A percentile compares a stretch with the other conserved stretches of the same genome.
Conservation (phyloP, 2,329 filamentous ascomycete genomes). For the Exophiala oligosperma region DNA sequence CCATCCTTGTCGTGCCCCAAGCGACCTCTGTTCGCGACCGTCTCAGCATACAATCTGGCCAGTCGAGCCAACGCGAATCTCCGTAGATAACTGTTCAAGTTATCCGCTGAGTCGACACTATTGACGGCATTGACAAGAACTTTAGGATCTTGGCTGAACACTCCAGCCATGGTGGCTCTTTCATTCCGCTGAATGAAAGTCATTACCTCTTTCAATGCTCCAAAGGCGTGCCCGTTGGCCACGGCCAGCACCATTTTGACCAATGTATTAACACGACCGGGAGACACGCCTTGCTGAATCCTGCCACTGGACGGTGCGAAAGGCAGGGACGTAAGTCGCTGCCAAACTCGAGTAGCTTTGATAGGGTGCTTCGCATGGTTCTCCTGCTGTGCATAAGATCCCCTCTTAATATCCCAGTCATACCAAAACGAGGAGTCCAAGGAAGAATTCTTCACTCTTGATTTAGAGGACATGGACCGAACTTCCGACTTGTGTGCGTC, state of each 20-base stretch:
- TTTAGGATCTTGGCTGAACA: constrained; percentile 3
- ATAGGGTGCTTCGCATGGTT: background rate
- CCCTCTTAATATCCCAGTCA: background rate
- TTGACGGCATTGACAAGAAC: background rate
- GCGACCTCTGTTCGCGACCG: background rate
- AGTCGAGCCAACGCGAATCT: background rate
- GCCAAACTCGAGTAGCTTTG: constrained; percentile 1
- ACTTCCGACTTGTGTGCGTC: background rate
- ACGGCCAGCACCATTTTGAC: background rate
- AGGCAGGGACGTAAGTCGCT: background rate
- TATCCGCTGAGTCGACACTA: background rate
- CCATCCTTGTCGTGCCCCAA: background rate
- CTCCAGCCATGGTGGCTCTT: background rate
- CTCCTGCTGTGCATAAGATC: background rate
- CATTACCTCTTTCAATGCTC: constrained; percentile 1
- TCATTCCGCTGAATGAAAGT: background rate
- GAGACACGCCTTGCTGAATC: background rate
- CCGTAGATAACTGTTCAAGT: constrained; percentile 3
- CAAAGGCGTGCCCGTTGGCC: background rate
- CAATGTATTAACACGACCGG: background rate
- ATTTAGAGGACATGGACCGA: background rate
- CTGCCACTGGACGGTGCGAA: background rate
- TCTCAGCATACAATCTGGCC: background rate
- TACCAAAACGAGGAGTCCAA: background rate
- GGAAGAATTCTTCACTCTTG: background rate